phyloP scores from a whole-genome alignment of 2,329 filamentous ascomycete species.

The Cladosporium cucumerinum region DNA sequence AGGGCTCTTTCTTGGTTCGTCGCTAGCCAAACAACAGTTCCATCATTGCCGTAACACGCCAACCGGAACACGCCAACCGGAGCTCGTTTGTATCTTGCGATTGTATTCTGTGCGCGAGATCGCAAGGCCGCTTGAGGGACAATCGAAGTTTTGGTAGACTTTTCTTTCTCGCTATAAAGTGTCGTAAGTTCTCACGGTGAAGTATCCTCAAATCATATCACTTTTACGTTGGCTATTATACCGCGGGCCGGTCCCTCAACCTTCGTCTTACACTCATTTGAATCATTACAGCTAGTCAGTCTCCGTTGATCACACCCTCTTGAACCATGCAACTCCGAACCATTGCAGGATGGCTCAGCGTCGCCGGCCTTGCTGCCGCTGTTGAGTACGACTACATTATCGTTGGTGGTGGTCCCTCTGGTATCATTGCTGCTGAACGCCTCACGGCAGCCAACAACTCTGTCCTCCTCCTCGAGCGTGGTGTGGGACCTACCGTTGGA shows the following conservation, averaged over 20 bases:
- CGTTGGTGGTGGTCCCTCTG: slow-evolving; percentile 59
- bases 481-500: slow-evolving; percentile 55
- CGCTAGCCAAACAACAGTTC: slow-evolving; percentile 8
- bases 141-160: neutral
- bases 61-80: neutral
- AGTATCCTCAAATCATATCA: neutral
- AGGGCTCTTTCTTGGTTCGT: neutral
- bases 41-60: neutral
- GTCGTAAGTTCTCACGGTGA: neutral
- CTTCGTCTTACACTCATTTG: neutral
- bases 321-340: slow-evolving; percentile 4
- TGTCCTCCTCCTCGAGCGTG: slow-evolving; percentile 57
- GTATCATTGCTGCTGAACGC: slow-evolving; percentile 58
- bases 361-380: slow-evolving; percentile 8
- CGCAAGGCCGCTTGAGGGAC: neutral
- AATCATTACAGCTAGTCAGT: neutral
- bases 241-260: neutral
- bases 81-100: neutral
- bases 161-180: slow-evolving; percentile 6
- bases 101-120: neutral
- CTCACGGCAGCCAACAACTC: slow-evolving; percentile 63
- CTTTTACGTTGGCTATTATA: neutral
- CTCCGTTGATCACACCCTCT: neutral
- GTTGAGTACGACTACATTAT: slow-evolving; percentile 56
- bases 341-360: slow-evolving; percentile 7